A percentile compares a stretch with the other conserved stretches of the same genome.
These are phyloP conservation scores for Penicillium brevicompactum DNA, from an alignment of 2,329 filamentous ascomycete genomes.

Conservation along the genomic window DNA sequence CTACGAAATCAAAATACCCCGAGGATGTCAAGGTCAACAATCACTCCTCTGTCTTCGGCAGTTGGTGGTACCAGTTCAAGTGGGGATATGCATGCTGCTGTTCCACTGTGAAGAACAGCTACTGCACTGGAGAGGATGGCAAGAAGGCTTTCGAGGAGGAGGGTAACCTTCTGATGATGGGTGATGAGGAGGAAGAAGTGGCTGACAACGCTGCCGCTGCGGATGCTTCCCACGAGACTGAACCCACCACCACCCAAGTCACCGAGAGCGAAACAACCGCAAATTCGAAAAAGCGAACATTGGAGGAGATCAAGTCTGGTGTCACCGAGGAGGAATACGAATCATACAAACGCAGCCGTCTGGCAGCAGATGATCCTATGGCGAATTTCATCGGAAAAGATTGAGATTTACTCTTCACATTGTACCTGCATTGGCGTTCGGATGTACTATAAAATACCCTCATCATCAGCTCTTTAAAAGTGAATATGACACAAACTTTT, in stretches of 20 bases:
- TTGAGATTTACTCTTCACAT: conserved; percentile 14
- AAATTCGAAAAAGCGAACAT: conserved; percentile 68
- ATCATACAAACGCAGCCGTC: conserved; percentile 75
- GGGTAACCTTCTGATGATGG: conserved; percentile 60
- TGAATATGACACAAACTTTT: not conserved
- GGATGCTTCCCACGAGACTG: conserved; percentile 23
- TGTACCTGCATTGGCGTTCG: conserved; percentile 20
- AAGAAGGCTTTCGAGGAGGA: conserved; percentile 78
- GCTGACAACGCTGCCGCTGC: conserved; percentile 15
- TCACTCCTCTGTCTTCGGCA: conserved; percentile 90
- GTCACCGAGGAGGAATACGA: conserved; percentile 85
- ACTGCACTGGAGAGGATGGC: conserved; percentile 91
- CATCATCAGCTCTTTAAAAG: conserved; percentile 7
- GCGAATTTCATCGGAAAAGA: conserved; percentile 76
- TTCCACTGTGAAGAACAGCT: conserved; percentile 91
- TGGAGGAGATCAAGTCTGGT: conserved; percentile 76
- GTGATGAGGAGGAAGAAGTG: conserved; percentile 14
- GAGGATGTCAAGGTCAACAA: conserved; percentile 90
- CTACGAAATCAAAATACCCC: conserved; percentile 84
- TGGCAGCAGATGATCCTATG: conserved; percentile 82
- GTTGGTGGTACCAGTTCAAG: conserved; percentile 93
- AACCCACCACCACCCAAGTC: conserved; percentile 31
- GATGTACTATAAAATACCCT: conserved; percentile 26
- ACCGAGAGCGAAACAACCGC: conserved; percentile 33
- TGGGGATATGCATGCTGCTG: conserved; percentile 98